Base-by-base conservation (phyloP, 345 rosid species). In the Salix brachista region DNA sequence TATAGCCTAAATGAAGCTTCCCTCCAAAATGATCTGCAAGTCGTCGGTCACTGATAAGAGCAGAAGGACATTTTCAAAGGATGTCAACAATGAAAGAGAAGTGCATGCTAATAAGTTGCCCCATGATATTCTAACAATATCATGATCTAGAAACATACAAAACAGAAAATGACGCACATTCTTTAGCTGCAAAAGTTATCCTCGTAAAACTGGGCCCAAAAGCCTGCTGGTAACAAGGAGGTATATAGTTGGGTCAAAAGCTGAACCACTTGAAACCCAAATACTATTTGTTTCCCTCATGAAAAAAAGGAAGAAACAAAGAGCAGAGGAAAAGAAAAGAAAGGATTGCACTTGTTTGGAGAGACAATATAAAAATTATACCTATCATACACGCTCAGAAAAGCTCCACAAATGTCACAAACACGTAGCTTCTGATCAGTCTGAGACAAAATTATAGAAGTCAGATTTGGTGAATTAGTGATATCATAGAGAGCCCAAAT, bases 211-310 rank as follows among this genome's bases (percentile, higher is more conserved):
- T 90, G 97, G 97, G 97, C 98, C 96, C 97, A 91, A 94, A 88
- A 96, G 99, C 98, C 98, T 94, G 98, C 97, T 96, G 97, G 94
- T 94, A 88, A 88, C 89, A 93, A 93, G 97, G 97, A 91, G 96
- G 97, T 87, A 88, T 92, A 89, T 87, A 90, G 85, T 82, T 82
- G 83, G 90, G 91, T 92, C 97, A 94, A 96, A 94, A 89, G 88
- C 88, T 88, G 93, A 94, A 87, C 88, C 87, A 92, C 90, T 88
- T 90, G 83, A 93, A 94, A 90, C 90, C 97, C 88, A 87, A 80
- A 75, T 48, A 78, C 90, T 86, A 79, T 83, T 81, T 67, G 80
- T 80, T 87, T 86, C 83, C 91, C 89, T 69, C 70, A 65, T 41
- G 44, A 71, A 71, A 86, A 75, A 50, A 79, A 65, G 21, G 41